A percentile compares a stretch with the other conserved stretches of the same genome.
phyloP scores from a whole-genome alignment of 768 basidiomycete species.

The Serendipita indica region DNA sequence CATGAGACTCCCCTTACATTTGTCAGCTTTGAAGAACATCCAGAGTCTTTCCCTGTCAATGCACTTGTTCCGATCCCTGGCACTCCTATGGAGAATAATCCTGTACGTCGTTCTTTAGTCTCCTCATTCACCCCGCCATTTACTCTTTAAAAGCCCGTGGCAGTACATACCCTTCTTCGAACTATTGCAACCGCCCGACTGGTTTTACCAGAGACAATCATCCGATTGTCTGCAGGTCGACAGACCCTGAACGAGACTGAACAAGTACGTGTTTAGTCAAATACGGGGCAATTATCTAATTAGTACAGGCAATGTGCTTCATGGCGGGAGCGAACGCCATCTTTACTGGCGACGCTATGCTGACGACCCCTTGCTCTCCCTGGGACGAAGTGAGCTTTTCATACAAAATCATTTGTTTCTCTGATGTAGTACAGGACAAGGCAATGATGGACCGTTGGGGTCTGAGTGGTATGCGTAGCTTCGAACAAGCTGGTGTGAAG shows the following conservation, averaged over 20 bases:
- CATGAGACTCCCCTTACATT: neutral
- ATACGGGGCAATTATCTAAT: neutral
- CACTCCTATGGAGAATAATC: slow-evolving; percentile 83
- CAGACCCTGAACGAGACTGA: slow-evolving; percentile 79
- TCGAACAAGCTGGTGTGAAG: slow-evolving; percentile 42
- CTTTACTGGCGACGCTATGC: slow-evolving; percentile 96
- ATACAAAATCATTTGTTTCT: neutral
- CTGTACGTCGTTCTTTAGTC: slow-evolving; percentile 33
- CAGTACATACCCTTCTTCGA: slow-evolving; percentile 70
- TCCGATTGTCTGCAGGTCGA: slow-evolving; percentile 86
- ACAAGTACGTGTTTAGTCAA: slow-evolving; percentile 29
- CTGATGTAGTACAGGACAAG: slow-evolving; percentile 46
- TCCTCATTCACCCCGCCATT: neutral
- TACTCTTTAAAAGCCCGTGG: slow-evolving; percentile 42
- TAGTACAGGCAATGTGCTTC: slow-evolving; percentile 74
- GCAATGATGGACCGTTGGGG: slow-evolving; percentile 91
- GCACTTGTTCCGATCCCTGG: slow-evolving; percentile 92
- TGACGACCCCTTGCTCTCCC: slow-evolving; percentile 90
- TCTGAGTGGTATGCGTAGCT: slow-evolving; percentile 77
- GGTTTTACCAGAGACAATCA: slow-evolving; percentile 82
- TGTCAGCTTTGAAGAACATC: slow-evolving; percentile 78
- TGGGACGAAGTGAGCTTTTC: slow-evolving; percentile 69
- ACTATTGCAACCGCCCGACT: slow-evolving; percentile 93
- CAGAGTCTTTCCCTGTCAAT: slow-evolving; percentile 98
- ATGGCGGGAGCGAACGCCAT: slow-evolving; percentile 98